phyloP scores from a whole-genome alignment of 2,329 filamentous ascomycete genomes.

The Fusarium albosuccineum region DNA sequence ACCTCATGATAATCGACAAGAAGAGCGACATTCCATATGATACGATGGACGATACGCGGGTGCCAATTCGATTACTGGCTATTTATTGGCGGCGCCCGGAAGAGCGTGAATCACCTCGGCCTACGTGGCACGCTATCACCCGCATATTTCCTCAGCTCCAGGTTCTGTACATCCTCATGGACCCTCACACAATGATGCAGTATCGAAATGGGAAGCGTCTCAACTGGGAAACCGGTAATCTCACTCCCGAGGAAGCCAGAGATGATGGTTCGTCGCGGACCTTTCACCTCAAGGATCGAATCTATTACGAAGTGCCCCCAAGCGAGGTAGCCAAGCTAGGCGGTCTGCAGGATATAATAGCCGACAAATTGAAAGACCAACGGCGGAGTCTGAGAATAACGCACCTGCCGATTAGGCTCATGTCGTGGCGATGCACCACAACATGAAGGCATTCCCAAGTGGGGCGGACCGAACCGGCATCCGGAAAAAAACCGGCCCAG shows the following conservation, averaged over 20 bases:
- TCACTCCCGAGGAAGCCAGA: not conserved
- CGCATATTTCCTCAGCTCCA: not conserved
- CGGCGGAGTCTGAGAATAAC: no score
- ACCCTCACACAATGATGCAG: not conserved
- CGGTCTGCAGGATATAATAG: not conserved
- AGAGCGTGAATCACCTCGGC: no score
- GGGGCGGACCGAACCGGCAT: not conserved
- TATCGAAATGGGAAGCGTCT: no score
- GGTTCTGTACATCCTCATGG: not conserved
- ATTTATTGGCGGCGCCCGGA: not conserved
- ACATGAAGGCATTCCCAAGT: not conserved
- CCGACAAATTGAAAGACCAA: not conserved
- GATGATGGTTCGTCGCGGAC: not conserved
- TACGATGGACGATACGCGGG: no score
- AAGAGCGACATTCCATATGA: no score
- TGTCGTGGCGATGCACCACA: not conserved
- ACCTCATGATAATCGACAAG: not conserved
- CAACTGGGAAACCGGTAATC: no score
- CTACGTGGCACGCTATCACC: no score
- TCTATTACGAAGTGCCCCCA: not conserved
- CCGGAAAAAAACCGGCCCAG: slow-evolving; percentile 42
- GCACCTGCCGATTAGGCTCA: not conserved
- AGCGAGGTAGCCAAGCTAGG: not conserved
- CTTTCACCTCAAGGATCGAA: not conserved
- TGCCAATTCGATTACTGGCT: not conserved